Conservation (phyloP, 2,329 filamentous ascomycete genomes). For the Venturia aucupariae region DNA sequence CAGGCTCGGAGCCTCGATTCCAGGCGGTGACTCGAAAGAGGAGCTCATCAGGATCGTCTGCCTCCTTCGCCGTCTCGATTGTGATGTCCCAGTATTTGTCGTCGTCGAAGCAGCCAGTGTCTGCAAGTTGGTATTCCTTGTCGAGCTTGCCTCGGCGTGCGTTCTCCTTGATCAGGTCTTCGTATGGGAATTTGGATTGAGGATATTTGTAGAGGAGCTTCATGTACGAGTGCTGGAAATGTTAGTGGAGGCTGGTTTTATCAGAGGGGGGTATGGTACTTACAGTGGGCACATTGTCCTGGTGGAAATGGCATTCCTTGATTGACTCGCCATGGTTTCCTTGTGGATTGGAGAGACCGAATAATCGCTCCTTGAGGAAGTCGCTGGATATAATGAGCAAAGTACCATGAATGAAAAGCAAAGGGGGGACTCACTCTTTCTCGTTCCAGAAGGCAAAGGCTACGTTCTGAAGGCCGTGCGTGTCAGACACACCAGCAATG, state of each 20-base stretch:
- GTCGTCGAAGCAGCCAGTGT: constrained; percentile 81
- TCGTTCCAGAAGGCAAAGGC: constrained; percentile 97
- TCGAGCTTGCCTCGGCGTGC: constrained; percentile 66
- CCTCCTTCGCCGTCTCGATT: constrained; percentile 92
- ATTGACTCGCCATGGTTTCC: constrained; percentile 95
- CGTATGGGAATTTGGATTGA: constrained; percentile 82
- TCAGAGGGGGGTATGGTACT: constrained; percentile 23
- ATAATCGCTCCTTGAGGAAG: constrained; percentile 89
- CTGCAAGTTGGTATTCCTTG: constrained; percentile 82
- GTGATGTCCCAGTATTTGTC: constrained; percentile 94
- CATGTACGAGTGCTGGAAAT: constrained; percentile 84
- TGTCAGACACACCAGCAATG: constrained; percentile 91
- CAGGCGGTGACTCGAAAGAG: constrained; percentile 92
- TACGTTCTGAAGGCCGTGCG: constrained; percentile 84
- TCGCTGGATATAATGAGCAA: constrained; percentile 51
- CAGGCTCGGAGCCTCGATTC: constrained; percentile 85
- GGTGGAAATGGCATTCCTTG: constrained; percentile 93
- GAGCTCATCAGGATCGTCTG: constrained; percentile 82
- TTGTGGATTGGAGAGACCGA: constrained; percentile 90
- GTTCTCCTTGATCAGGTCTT: constrained; percentile 79
- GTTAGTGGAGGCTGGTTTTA: constrained; percentile 20
- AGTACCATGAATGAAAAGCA: background rate
- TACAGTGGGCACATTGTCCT: constrained; percentile 81
- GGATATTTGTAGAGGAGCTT: constrained; percentile 98
- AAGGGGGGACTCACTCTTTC: constrained; percentile 59